Percentiles rank a stretch among this genome's conserved stretches.
Conservation (phyloP, 371 early-diverging fungal genomes). For the Mortierella sp. region DNA sequence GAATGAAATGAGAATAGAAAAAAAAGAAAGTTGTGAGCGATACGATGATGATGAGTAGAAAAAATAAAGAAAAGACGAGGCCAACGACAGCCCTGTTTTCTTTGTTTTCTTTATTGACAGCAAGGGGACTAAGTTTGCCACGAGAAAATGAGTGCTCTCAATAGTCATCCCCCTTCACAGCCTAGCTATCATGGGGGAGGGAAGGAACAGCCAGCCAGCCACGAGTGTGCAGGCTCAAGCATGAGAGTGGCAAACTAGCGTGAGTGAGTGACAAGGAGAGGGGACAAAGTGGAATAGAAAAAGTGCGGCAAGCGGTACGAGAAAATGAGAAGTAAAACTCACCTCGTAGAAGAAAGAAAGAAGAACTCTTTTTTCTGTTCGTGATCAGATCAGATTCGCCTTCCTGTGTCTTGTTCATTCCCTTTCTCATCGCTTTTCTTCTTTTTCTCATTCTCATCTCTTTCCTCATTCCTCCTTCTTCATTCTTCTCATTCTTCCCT, state of each 20-base stretch:
- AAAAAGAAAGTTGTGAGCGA: background rate
- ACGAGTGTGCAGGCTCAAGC: background rate
- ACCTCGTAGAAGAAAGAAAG: background rate
- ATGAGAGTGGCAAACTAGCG: too few species aligned
- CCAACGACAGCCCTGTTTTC: background rate
- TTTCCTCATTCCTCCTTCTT: background rate
- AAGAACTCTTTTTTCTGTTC: background rate
- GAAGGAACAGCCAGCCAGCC: background rate
- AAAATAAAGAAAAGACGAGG: too few species aligned
- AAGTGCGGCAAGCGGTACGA: background rate
- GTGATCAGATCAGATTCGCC: background rate
- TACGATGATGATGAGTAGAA: background rate
- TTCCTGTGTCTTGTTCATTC: constrained; percentile 5
- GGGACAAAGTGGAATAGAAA: too few species aligned
- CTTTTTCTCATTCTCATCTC: background rate
- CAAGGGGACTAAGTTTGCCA: background rate
- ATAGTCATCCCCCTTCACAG: too few species aligned
- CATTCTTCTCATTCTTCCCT: too few species aligned
- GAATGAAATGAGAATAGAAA: background rate
- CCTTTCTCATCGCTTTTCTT: constrained; percentile 8
- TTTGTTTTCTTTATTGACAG: too few species aligned
- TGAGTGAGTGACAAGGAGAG: too few species aligned
- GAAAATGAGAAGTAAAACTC: background rate
- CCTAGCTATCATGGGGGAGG: background rate
- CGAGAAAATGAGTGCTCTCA: constrained; percentile 10